These are phyloP conservation scores for Pontederia crassipes DNA, from an alignment of 176 grass and related monocot genomes.

Conservation along the genomic window DNA sequence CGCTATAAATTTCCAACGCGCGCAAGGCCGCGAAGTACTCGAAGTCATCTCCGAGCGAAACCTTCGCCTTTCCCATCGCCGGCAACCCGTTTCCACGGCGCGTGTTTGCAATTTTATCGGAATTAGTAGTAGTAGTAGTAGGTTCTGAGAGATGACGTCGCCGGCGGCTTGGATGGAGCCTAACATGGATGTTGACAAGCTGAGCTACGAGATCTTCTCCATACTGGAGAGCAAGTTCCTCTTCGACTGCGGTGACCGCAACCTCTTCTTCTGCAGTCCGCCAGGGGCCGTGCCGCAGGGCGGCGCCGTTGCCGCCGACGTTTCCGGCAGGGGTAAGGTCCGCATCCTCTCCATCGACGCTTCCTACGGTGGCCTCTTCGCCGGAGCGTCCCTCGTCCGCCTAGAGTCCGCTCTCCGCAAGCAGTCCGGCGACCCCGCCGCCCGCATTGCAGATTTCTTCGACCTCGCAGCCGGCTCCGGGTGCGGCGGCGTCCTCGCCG, in stretches of 20 bases:
- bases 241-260: constrained; percentile 1
- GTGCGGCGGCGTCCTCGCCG: constrained; percentile 8
- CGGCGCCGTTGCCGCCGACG: neutral
- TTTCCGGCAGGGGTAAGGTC: neutral
- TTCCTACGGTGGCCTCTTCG: constrained; percentile 12
- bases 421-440: constrained; percentile 3
- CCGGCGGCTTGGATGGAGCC: constrained; percentile 14
- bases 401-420: constrained; percentile 11
- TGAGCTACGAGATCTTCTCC: constrained; percentile 14
- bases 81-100: no score
- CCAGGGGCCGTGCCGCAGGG: neutral
- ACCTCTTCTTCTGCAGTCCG: neutral
- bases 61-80: no score
- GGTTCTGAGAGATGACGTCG: neutral
- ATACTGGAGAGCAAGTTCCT: constrained; percentile 22
- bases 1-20: no score
- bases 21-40: no score
- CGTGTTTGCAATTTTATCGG: no score
- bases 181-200: constrained; percentile 12
- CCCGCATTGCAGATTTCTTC: constrained; percentile 11
- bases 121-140: no score
- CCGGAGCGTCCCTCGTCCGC: constrained; percentile 11
- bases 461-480: constrained; percentile 17
- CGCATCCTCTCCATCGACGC: constrained; percentile 20
- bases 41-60: no score